These are phyloP conservation scores for Serendipita sp. DNA, from an alignment of 768 basidiomycete genomes.

Conservation along the genomic window DNA sequence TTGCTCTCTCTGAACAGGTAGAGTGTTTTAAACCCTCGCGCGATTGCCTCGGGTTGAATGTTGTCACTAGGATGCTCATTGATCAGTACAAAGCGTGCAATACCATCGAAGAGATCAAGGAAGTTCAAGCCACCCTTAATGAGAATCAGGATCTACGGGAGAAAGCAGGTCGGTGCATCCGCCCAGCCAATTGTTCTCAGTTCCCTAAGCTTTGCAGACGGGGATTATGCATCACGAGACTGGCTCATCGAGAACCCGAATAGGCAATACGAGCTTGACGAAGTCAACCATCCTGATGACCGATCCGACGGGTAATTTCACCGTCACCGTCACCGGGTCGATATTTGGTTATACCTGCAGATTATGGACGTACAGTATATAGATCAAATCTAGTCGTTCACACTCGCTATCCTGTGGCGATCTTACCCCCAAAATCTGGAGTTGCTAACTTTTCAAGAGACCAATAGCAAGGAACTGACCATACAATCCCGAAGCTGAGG, in stretches of 20 bases:
- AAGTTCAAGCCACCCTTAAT: slow-evolving; percentile 51
- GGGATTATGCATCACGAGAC: not conserved
- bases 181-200: not conserved
- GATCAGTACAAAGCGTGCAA: slow-evolving; percentile 62
- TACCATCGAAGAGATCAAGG: slow-evolving; percentile 39
- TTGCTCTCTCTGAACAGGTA: slow-evolving; percentile 80
- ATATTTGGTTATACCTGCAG: too few species aligned
- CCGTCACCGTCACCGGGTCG: too few species aligned
- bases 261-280: too few species aligned
- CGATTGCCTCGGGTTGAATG: not conserved
- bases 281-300: too few species aligned
- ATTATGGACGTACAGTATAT: too few species aligned
- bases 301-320: too few species aligned
- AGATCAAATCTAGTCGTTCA: too few species aligned
- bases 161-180: not conserved
- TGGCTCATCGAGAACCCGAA: slow-evolving; percentile 1
- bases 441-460: too few species aligned
- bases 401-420: too few species aligned
- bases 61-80: slow-evolving; percentile 40
- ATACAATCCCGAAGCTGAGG: too few species aligned
- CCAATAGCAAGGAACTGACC: too few species aligned
- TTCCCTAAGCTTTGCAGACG: slow-evolving; percentile 13
- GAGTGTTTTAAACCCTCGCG: slow-evolving; percentile 14
- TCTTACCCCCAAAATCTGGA: too few species aligned
- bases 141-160: slow-evolving; percentile 37